Evolutionary conservation across 768 basidiomycete genomes (phyloP).

Genomic region (Lentinula guzmanii): DNA sequence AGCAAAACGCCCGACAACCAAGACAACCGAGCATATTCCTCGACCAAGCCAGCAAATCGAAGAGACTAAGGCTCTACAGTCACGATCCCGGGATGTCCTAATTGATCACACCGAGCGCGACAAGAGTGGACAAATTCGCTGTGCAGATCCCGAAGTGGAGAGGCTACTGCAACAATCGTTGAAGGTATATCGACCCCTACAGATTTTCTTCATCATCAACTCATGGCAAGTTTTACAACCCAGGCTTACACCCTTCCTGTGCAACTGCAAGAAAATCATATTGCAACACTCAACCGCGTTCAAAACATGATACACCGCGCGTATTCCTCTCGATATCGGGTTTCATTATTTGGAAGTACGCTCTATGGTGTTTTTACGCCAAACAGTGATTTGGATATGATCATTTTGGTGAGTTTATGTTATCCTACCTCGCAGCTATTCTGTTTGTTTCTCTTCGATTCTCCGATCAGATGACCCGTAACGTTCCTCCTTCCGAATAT

Average conservation of each 20-base stretch:
- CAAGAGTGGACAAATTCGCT: no score
- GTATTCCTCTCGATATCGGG: constrained; percentile 27
- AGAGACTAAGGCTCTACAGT: no score
- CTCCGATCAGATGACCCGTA: no score
- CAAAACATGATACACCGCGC: constrained; percentile 16
- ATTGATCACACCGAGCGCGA: no score
- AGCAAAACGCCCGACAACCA: no score
- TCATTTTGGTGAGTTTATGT: constrained; percentile 35
- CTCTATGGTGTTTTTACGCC: constrained; percentile 36
- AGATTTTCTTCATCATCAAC: background rate
- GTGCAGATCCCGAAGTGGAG: no score
- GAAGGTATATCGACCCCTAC: background rate
- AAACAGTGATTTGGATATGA: constrained; percentile 45
- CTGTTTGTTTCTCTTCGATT: no score
- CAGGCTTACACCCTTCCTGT: background rate
- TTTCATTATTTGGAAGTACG: constrained; percentile 44
- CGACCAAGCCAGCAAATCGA: no score
- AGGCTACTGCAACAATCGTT: background rate
- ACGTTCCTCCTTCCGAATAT: no score
- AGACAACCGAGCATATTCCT: no score
- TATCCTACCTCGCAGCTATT: no score
- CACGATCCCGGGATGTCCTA: no score
- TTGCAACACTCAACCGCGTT: constrained; percentile 11
- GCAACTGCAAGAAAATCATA: background rate
- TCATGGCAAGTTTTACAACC: background rate